Percentiles rank a stretch among this genome's conserved stretches.
phyloP scores from a whole-genome alignment of 176 grass and related monocot species.

The Poa pratensis region DNA sequence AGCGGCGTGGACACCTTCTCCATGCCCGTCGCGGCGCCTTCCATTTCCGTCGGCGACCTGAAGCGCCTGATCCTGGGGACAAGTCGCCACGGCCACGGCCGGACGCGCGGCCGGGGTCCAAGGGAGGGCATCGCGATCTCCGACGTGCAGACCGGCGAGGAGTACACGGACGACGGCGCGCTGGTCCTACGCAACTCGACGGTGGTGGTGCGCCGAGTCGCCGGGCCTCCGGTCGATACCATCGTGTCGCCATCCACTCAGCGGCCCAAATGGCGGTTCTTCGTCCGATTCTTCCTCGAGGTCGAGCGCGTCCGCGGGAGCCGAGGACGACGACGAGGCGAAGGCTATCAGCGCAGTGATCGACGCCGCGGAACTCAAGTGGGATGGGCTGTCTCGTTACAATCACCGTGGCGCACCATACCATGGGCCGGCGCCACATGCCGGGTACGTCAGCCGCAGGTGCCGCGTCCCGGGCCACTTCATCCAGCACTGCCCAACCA shows the following conservation, averaged over 20 bases:
- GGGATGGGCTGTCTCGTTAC: neutral
- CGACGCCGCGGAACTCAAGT: slow-evolving; percentile 26
- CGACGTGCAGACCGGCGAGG: slow-evolving; percentile 23
- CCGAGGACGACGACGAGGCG: neutral
- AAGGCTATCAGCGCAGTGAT: slow-evolving; percentile 13
- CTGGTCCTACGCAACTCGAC: slow-evolving; percentile 4
- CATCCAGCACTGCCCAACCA: slow-evolving; percentile 43
- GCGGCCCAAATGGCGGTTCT: no score
- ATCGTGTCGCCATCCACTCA: neutral
- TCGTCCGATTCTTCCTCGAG: slow-evolving; percentile 1
- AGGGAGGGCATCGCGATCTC: slow-evolving; percentile 36
- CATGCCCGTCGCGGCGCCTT: slow-evolving; percentile 28
- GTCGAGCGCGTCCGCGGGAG: neutral
- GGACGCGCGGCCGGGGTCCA: slow-evolving; percentile 18
- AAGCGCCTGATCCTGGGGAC: slow-evolving; percentile 25
- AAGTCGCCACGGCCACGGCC: slow-evolving; percentile 24
- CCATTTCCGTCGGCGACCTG: slow-evolving; percentile 33
- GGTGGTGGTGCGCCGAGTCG: slow-evolving; percentile 35
- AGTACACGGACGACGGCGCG: neutral
- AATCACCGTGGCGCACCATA: neutral
- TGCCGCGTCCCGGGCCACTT: slow-evolving; percentile 12
- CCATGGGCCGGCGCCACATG: neutral
- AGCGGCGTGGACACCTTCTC: slow-evolving; percentile 44
- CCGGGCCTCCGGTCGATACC: slow-evolving; percentile 30
- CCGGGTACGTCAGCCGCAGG: slow-evolving; percentile 45